Conservation (phyloP, 352 stramenopile species). For the Peronospora tabacina region DNA sequence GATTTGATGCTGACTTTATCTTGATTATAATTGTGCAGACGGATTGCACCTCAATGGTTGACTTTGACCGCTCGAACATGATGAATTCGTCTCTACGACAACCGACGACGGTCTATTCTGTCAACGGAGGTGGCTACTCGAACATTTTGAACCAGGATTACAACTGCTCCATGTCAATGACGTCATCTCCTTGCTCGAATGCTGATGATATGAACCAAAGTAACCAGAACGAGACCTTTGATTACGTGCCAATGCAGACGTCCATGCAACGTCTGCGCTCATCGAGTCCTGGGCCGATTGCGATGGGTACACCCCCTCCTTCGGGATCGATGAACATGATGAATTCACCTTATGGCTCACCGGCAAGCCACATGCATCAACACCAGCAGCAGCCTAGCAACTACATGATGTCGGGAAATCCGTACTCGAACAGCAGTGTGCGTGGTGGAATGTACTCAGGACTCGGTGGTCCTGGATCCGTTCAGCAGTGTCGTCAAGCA, state of each 20-base stretch:
- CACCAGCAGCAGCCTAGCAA: conserved; percentile 24
- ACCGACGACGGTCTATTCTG: conserved; percentile 30
- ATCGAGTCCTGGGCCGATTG: conserved; percentile 23
- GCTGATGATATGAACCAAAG: conserved; percentile 26
- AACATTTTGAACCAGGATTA: conserved; percentile 30
- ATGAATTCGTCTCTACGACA: conserved; percentile 38
- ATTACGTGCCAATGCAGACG: conserved; percentile 41
- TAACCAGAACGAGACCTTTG: conserved; percentile 34
- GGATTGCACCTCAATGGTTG: conserved; percentile 24
- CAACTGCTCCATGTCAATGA: conserved; percentile 28
- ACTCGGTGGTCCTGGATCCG: conserved; percentile 7
- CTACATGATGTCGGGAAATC: conserved; percentile 29
- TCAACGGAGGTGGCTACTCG: conserved; percentile 23
- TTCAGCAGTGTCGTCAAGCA: conserved; percentile 29
- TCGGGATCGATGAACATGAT: conserved; percentile 33
- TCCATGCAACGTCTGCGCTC: conserved; percentile 27
- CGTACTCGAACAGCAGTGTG: conserved; percentile 20
- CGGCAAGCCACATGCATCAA: conserved; percentile 30
- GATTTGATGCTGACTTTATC: conserved; percentile 6
- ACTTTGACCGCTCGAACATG: conserved; percentile 46
- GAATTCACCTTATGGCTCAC: conserved; percentile 31
- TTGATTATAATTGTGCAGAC: conserved; percentile 10
- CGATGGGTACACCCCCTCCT: conserved; percentile 24
- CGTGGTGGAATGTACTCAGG: conserved; percentile 25
- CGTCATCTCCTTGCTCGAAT: conserved; percentile 21